Evolutionary conservation across 352 stramenopile species (phyloP), one percentile per base, ranked within the genome.

Genomic region (Phytophthora sansomeana): DNA sequence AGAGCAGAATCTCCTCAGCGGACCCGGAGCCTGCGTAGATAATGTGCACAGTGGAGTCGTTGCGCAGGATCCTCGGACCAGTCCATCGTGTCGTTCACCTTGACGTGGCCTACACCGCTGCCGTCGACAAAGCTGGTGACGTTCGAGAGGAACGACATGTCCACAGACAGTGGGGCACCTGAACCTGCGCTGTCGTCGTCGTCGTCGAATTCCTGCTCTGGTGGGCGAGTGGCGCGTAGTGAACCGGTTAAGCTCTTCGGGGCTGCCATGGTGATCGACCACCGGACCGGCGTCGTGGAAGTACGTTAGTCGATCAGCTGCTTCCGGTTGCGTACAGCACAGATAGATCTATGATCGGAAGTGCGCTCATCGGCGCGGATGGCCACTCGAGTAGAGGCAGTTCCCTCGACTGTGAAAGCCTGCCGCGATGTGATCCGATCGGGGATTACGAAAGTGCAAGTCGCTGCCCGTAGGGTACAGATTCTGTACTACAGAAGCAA

Each of bases 41-140:
- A 72, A 87, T 78, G 36, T 69, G 73, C 30, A 79, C 76, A 8
- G 62, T 83, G n/a, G 71, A 69, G 19, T 70, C 71, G 39, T 82
- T 85, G 30, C 60, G 43, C 38, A 87, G 66, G 41, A 80, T 30
- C n/a, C 0, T 73, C 43, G 11, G 69, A 69, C 76, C 78, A 87
- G 56, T 71, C 66, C 44, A 69, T 44, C 9, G 63, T 63, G 16
- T 62, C 44, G 24, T 74, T 80, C 19, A 69, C 49, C 32, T 69
- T 70, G 46, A 85, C 72, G 44, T 77, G 74, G 8, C 76, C 72
- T 24, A 72, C 51, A 16, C 59, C 69, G 16, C 56, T 74, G 21
- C 50, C 47, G 30, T 74, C 75, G 29, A 72, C 53, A 43, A 36
- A 78, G 21, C 38, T 68, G 43, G 63, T 80, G 46, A 41, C 52